Percentiles rank a stretch among this genome's conserved stretches.
These are phyloP conservation scores for Pseudisothecium myosuroides DNA, from an alignment of 225 moss, liverwort and hornwort genomes.

Conservation along the genomic window DNA sequence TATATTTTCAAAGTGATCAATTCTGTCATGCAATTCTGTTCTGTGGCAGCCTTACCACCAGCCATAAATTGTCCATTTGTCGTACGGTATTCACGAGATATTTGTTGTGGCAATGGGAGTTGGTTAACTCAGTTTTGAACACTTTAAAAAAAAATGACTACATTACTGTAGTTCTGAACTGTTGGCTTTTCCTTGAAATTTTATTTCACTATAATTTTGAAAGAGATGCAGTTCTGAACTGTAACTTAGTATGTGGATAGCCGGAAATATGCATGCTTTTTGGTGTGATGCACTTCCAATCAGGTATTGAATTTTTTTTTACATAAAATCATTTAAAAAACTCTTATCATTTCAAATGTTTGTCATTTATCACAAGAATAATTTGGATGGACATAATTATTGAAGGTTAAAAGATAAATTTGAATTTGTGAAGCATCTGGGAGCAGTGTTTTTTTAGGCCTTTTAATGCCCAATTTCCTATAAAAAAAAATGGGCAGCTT, in stretches of 20 bases:
- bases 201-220: background rate
- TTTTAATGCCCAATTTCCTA: too few species aligned
- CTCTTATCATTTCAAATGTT: background rate
- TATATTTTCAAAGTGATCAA: background rate
- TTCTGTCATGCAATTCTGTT: background rate
- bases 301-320: background rate
- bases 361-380: background rate
- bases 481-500: too few species aligned
- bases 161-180: background rate
- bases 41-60: background rate
- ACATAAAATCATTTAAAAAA: background rate
- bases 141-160: background rate
- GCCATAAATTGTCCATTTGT: background rate
- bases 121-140: background rate
- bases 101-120: background rate
- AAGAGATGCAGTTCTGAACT: background rate
- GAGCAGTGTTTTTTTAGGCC: too few species aligned
- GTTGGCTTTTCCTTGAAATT: background rate
- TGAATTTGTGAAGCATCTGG: background rate
- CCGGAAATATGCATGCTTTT: background rate
- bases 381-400: background rate
- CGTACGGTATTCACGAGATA: background rate
- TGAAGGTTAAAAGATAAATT: background rate
- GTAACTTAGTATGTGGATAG: background rate
- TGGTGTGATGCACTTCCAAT: background rate